phyloP scores from a whole-genome alignment of 2,329 filamentous ascomycete species.

The Ascocoryne sarcoides region DNA sequence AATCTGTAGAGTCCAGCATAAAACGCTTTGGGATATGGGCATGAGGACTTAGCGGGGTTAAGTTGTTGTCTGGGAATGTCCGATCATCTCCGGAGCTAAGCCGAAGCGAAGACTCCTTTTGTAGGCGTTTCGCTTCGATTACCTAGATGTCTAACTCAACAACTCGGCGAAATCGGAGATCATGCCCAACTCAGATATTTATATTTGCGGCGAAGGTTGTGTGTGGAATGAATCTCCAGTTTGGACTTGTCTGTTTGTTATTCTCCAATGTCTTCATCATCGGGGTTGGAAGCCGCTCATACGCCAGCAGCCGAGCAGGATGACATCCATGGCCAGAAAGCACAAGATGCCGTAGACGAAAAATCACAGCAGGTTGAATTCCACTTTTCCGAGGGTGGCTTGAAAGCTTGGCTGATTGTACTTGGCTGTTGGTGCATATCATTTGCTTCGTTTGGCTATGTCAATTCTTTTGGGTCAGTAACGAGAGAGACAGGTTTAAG shows the following conservation, averaged over 20 bases:
- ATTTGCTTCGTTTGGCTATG: constrained; percentile 40
- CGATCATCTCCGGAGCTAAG: constrained; percentile 5
- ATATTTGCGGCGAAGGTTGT: too few species aligned
- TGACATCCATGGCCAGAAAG: not conserved
- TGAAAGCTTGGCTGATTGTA: constrained; percentile 47
- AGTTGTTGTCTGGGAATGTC: not conserved
- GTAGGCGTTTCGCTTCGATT: too few species aligned
- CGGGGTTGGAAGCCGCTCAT: too few species aligned
- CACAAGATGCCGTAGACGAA: not conserved
- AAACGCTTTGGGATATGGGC: too few species aligned
- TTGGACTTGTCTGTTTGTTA: too few species aligned
- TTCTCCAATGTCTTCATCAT: too few species aligned
- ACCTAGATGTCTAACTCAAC: too few species aligned
- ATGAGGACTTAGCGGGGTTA: constrained; percentile 4
- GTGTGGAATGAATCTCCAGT: too few species aligned
- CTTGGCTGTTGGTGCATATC: constrained; percentile 32
- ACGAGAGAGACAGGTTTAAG: too few species aligned
- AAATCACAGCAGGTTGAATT: constrained; percentile 1
- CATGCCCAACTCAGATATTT: too few species aligned
- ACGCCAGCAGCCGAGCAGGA: not conserved
- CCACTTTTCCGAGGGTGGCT: constrained; percentile 42
- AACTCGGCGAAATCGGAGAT: too few species aligned
- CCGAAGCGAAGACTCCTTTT: too few species aligned
- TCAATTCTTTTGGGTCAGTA: constrained; percentile 35
- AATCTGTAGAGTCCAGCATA: not conserved